Percentiles rank a stretch among this genome's conserved stretches.
Evolutionary conservation across 108 stramenopile genomes (phyloP).

Genomic region (Pseudonitzschia pungens): DNA sequence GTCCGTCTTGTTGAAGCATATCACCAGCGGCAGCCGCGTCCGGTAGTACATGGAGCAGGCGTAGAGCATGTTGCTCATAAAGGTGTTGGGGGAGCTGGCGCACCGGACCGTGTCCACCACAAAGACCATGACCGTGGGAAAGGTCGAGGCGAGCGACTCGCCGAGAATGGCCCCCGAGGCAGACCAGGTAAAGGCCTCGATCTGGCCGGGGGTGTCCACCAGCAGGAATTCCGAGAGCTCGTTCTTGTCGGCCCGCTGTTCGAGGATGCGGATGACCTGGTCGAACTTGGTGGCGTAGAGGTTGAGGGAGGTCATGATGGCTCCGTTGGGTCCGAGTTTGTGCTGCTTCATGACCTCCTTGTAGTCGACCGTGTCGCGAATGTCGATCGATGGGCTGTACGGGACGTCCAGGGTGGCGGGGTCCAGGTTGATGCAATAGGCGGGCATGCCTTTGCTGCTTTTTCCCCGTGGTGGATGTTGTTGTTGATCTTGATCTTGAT

Average conservation of each 20-base stretch:
- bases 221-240: conserved; percentile 77
- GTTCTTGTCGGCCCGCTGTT: conserved; percentile 64
- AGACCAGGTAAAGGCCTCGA: conserved; percentile 99
- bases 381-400: conserved; percentile 95
- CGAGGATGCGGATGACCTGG: conserved; percentile 93
- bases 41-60: conserved; percentile 97
- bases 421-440: conserved; percentile 96
- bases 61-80: conserved; percentile 99
- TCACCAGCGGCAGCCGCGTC: conserved; percentile 91
- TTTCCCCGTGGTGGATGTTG: background rate
- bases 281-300: conserved; percentile 99
- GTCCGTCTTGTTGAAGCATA: conserved; percentile 96
- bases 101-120: conserved; percentile 97
- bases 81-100: conserved; percentile 90
- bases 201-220: conserved; percentile 99
- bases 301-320: conserved; percentile 97
- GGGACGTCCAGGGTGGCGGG: conserved; percentile 93
- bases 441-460: conserved; percentile 30
- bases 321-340: conserved; percentile 98
- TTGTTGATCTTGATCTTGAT: background rate
- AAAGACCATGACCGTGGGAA: conserved; percentile 95
- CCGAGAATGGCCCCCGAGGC: conserved; percentile 96
- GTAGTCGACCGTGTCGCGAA: conserved; percentile 98
- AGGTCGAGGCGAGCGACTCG: conserved; percentile 89
- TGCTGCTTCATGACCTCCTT: conserved; percentile 98